Evolutionary conservation across 2,329 filamentous ascomycete species (phyloP), one percentile per base, ranked within the genome.

Genomic region (Rhynchosporium graminicola): DNA sequence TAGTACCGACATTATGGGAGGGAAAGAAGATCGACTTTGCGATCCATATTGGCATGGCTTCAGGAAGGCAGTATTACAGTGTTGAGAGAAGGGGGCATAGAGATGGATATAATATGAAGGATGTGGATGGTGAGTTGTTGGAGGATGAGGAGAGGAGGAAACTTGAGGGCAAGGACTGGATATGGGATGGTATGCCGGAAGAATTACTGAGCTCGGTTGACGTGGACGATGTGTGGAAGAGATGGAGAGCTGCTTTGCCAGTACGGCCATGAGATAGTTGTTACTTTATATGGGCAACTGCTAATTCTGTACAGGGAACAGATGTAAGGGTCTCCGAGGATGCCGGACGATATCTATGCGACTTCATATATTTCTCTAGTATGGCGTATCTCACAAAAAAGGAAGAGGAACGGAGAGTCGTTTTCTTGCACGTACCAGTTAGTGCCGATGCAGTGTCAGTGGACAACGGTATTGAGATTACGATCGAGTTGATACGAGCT

Each of bases 41-140:
- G 28, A 75, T 96, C 3, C 91, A 96, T 75, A 89, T 96, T 57
- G 92, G 92, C 65, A 92, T 96, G 83, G 90, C 91, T 0, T 78
- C 74, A 73, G 89, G 74, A 71, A 84, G 77, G 68, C 81, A 75
- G 69, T 85, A 84, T 69, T 96, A 94, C 74, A 83, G 84, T 10
- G 78, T 94, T 8, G 92, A 96, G 77, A 81, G 83, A 10, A 79
- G 83, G 42, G 91, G 83, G 0, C 88, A 90, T 71, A 83, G 89
- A 43, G 86, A 90, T 69, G 88, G 88, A 3, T 96, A 96, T 76
- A 76, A 77, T 20, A 82, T 88, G 69, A 77, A 77, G 26, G 92
- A 96, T 73, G 83, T 92, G n/a, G 86, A 92, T 68, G 85, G 83
- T 3, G 77, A 84, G 70, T 76, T 81, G 8, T 77, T 83, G n/a